Conservation (phyloP, 495 filamentous ascomycete genomes). For the Collariella sp. region DNA sequence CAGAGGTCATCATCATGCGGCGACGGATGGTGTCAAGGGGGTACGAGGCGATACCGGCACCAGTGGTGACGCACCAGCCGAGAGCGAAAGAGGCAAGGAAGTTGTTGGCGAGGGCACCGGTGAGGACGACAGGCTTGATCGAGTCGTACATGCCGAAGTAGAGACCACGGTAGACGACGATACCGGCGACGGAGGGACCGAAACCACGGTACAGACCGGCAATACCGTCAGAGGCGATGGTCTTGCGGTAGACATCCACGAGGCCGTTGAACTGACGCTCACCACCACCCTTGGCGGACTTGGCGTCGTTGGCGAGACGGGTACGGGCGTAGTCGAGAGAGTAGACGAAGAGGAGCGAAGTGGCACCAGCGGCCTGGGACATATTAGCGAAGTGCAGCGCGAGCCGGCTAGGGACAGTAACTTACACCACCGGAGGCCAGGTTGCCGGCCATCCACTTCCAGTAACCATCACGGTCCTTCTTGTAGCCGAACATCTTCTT, state of each 20-base stretch:
- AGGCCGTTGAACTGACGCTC: slow-evolving; percentile 99
- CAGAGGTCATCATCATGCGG: slow-evolving; percentile 99
- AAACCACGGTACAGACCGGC: slow-evolving; percentile 99
- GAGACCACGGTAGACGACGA: slow-evolving; percentile 99
- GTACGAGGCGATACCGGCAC: slow-evolving; percentile 99
- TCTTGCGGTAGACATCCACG: slow-evolving; percentile 99
- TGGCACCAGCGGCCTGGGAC: slow-evolving; percentile 85
- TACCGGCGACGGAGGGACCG: slow-evolving; percentile 96
- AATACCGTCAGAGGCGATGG: slow-evolving; percentile 93
- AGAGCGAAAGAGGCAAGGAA: slow-evolving; percentile 98
- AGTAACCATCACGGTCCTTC: slow-evolving; percentile 98
- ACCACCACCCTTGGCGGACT: slow-evolving; percentile 92
- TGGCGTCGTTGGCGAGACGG: slow-evolving; percentile 99
- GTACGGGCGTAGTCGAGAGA: slow-evolving; percentile 99
- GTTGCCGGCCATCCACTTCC: slow-evolving; percentile 99
- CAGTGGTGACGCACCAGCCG: slow-evolving; percentile 98
- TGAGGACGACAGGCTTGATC: slow-evolving; percentile 95
- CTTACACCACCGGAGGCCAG: slow-evolving; percentile 99
- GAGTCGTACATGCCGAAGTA: slow-evolving; percentile 99
- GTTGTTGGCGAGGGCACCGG: slow-evolving; percentile 87
- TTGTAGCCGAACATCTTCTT: slow-evolving; percentile 99
- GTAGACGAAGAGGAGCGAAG: slow-evolving; percentile 99
- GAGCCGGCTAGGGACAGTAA: slow-evolving; percentile 17
- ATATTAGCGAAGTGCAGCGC: background rate
- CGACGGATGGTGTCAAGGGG: slow-evolving; percentile 99